Conservation (phyloP, 75 land plant genomes). For the Gnetum montanum region DNA sequence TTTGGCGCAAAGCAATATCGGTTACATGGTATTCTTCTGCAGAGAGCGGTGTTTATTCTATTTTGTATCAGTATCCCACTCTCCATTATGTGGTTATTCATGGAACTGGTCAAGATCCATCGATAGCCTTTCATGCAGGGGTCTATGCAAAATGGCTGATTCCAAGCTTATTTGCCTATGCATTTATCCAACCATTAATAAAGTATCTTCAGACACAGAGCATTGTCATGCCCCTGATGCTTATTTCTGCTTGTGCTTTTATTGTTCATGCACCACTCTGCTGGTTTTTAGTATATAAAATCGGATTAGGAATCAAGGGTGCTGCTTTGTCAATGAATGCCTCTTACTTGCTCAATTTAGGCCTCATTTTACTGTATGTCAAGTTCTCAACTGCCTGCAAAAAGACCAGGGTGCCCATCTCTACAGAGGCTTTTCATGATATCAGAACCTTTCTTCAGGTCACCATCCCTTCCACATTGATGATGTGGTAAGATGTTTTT, state of each 20-base stretch:
- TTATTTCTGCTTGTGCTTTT: constrained; percentile 37
- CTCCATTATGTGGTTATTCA: constrained; percentile 59
- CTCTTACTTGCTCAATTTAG: constrained; percentile 60
- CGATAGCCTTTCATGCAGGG: constrained; percentile 49
- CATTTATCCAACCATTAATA: constrained; percentile 46
- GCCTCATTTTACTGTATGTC: constrained; percentile 28
- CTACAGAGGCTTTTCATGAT: constrained; percentile 51
- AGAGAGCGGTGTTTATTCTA: constrained; percentile 58
- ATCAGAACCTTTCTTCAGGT: constrained; percentile 39
- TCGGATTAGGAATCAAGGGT: constrained; percentile 64
- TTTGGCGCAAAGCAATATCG: constrained; percentile 78
- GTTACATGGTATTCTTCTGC: constrained; percentile 57
- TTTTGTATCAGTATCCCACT: constrained; percentile 41
- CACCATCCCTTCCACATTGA: constrained; percentile 58
- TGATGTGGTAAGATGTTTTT: constrained; percentile 72
- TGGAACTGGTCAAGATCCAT: constrained; percentile 50
- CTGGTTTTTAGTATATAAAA: too few species aligned
- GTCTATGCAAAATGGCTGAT: constrained; percentile 52
- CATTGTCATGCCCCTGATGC: constrained; percentile 61
- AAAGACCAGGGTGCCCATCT: constrained; percentile 53
- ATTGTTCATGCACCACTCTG: constrained; percentile 49
- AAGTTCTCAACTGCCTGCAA: constrained; percentile 42
- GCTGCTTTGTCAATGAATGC: constrained; percentile 62
- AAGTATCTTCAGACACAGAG: constrained; percentile 71
- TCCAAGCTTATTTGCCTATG: constrained; percentile 61